Evolutionary conservation across 441 rosid species (phyloP).

Genomic region (Omphalea diandra): DNA sequence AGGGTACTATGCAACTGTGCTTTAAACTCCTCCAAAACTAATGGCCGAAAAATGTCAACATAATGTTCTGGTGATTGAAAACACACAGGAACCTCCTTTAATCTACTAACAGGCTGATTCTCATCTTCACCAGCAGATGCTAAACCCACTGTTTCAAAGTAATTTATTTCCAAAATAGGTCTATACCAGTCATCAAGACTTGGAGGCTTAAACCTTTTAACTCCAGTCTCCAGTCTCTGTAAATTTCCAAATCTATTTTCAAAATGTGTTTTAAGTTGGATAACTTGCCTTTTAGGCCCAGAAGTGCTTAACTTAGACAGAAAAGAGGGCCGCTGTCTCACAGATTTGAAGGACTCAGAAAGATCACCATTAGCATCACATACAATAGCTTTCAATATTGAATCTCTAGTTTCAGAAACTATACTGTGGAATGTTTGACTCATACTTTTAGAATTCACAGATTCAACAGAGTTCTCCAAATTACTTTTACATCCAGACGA

Average conservation of each 20-base stretch:
- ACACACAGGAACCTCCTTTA: slow-evolving; percentile 86
- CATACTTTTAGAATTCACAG: slow-evolving; percentile 30
- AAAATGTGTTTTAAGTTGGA: slow-evolving; percentile 79
- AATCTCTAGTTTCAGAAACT: slow-evolving; percentile 41
- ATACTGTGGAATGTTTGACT: slow-evolving; percentile 34
- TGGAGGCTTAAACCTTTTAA: slow-evolving; percentile 85
- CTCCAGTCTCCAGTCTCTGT: slow-evolving; percentile 55
- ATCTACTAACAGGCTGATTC: slow-evolving; percentile 40
- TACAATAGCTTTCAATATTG: slow-evolving; percentile 53
- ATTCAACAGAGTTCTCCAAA: slow-evolving; percentile 37
- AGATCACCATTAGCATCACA: slow-evolving; percentile 47
- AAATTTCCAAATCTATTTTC: slow-evolving; percentile 54
- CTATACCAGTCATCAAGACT: slow-evolving; percentile 97
- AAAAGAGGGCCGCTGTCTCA: slow-evolving; percentile 40
- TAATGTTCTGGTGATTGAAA: slow-evolving; percentile 88
- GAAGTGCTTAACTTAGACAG: slow-evolving; percentile 49
- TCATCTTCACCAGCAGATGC: slow-evolving; percentile 50
- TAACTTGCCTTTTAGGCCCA: slow-evolving; percentile 84
- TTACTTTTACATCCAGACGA: slow-evolving; percentile 34
- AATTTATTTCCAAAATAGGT: slow-evolving; percentile 85
- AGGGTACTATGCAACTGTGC: slow-evolving; percentile 89
- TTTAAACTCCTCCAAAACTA: slow-evolving; percentile 96
- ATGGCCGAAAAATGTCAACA: slow-evolving; percentile 78
- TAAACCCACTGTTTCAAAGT: slow-evolving; percentile 72
- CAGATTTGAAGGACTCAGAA: slow-evolving; percentile 48